Evolutionary conservation across 805 yeast genomes (phyloP).

Genomic region (Candida xiaguanensis): DNA sequence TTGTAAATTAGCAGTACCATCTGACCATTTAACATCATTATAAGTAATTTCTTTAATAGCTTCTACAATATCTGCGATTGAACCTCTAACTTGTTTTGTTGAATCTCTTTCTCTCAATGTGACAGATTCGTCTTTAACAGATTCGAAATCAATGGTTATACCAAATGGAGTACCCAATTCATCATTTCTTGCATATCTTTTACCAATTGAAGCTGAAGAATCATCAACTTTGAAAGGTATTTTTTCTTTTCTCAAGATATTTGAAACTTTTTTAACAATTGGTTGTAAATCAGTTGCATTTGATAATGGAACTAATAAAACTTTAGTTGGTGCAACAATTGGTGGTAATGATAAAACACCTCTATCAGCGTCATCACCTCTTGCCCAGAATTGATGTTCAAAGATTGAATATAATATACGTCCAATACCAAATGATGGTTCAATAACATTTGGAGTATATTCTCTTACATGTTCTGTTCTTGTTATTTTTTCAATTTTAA

Average conservation of each 20-base stretch:
- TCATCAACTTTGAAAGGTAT: conserved; percentile 96
- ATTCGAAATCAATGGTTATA: conserved; percentile 92
- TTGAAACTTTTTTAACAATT: conserved; percentile 64
- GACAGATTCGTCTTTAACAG: conserved; percentile 80
- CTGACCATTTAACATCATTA: conserved; percentile 74
- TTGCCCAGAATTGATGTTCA: conserved; percentile 93
- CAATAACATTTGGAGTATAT: conserved; percentile 94
- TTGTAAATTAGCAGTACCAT: conserved; percentile 70
- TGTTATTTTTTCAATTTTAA: conserved; percentile 72
- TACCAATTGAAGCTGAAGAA: conserved; percentile 95
- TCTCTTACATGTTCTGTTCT: conserved; percentile 91
- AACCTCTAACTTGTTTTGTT: conserved; percentile 94
- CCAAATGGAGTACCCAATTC: conserved; percentile 99
- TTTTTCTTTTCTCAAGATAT: conserved; percentile 69
- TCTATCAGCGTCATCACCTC: conserved; percentile 87
- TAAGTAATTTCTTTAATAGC: conserved; percentile 77
- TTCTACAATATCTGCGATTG: conserved; percentile 60
- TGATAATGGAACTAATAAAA: conserved; percentile 89
- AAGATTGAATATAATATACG: conserved; percentile 90
- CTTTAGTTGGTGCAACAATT: conserved; percentile 95
- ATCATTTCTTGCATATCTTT: conserved; percentile 96
- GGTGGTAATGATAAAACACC: conserved; percentile 89
- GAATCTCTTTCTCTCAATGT: conserved; percentile 97
- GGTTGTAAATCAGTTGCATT: conserved; percentile 78
- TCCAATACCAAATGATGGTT: conserved; percentile 99